Evolutionary conservation across 192 early-diverging fungal genomes (phyloP).

Genomic region (Glomus cerebriforme): DNA sequence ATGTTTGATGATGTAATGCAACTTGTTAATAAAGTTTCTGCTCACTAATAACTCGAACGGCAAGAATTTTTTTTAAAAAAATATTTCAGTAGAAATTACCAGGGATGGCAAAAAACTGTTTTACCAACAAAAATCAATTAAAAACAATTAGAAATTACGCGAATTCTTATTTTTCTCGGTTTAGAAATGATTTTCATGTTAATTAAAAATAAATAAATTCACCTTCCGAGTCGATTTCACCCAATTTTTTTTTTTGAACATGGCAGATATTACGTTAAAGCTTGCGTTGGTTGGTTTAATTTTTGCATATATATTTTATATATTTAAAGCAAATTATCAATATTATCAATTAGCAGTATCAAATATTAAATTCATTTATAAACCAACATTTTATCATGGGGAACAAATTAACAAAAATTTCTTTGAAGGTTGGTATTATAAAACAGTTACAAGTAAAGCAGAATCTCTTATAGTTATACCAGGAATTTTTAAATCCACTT

Average conservation of each 20-base stretch:
- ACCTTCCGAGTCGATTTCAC: no score
- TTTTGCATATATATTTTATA: neutral
- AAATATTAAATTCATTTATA: constrained; percentile 35
- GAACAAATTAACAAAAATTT: constrained; percentile 36
- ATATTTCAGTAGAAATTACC: no score
- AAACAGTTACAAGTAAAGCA: constrained; percentile 30
- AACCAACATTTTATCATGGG: constrained; percentile 42
- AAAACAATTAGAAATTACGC: no score
- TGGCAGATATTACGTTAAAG: neutral
- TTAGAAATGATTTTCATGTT: no score
- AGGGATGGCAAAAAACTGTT: no score
- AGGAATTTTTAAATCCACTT: constrained; percentile 38
- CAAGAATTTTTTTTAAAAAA: no score
- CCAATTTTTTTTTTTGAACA: neutral
- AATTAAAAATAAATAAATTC: no score
- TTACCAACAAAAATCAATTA: no score
- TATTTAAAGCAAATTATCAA: neutral
- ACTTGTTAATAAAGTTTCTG: constrained; percentile 18
- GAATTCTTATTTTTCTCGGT: no score
- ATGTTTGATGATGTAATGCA: constrained; percentile 39
- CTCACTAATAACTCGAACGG: no score
- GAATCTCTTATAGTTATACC: constrained; percentile 44
- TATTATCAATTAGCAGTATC: neutral
- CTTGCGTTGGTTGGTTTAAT: neutral
- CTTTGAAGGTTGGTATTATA: constrained; percentile 55